These are phyloP conservation scores for Iris macrosiphon DNA, from an alignment of 106 monocot species.

Conservation along the genomic window DNA sequence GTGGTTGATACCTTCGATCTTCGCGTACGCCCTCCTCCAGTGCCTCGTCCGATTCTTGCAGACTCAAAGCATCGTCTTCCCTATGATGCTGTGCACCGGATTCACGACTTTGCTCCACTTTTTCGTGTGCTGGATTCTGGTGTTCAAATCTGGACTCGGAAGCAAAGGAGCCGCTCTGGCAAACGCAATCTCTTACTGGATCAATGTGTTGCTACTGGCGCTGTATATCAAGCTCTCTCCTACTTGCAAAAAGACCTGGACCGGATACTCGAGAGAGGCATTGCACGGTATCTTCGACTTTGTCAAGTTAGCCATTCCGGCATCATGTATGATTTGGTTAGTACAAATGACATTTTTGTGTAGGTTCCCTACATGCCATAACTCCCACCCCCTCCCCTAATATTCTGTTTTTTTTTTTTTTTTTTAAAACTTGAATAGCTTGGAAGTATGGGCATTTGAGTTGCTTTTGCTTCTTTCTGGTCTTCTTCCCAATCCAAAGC, in stretches of 20 bases:
- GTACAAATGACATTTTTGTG: not conserved
- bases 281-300: constrained; percentile 25
- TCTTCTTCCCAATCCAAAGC: constrained; percentile 17
- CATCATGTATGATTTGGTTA: constrained; percentile 7
- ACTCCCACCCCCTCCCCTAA: too few relatives aligned
- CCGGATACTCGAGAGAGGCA: constrained; percentile 25
- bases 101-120: constrained; percentile 14
- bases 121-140: constrained; percentile 17
- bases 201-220: not conserved
- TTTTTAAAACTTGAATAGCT: not conserved
- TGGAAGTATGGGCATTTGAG: constrained; percentile 17
- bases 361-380: too few relatives aligned
- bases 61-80: constrained; percentile 19
- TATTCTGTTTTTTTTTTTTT: too few relatives aligned
- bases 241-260: constrained; percentile 24
- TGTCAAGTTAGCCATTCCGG: constrained; percentile 25
- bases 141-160: constrained; percentile 4
- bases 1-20: constrained; percentile 4
- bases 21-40: not conserved
- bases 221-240: constrained; percentile 10
- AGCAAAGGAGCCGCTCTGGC: constrained; percentile 3
- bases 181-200: constrained; percentile 14
- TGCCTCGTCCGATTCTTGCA: constrained; percentile 15
- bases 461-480: constrained; percentile 18
- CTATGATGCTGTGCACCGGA: constrained; percentile 4